A percentile compares a stretch with the other conserved stretches of the same genome.
Evolutionary conservation across 2,329 filamentous ascomycete species (phyloP).

Genomic region (Hymenoscyphus fructigenus): DNA sequence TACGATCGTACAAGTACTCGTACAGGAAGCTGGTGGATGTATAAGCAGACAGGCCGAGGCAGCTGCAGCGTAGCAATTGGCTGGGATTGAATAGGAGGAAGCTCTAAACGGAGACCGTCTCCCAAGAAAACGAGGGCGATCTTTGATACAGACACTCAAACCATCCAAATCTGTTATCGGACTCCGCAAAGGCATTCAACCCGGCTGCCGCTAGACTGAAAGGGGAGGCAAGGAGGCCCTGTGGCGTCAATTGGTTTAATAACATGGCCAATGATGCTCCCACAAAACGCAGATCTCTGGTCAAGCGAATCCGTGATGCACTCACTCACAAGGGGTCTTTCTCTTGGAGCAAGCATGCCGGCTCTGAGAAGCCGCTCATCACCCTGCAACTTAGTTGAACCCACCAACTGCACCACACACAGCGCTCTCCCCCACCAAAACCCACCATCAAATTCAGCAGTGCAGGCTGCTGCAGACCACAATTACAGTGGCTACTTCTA

Average conservation of each 20-base stretch:
- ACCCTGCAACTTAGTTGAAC: no score
- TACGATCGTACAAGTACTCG: no score
- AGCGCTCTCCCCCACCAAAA: neutral
- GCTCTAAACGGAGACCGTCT: neutral
- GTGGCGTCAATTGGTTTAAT: no score
- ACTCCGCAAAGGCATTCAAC: neutral
- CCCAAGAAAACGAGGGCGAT: neutral
- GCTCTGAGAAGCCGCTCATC: neutral
- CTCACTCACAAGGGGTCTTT: neutral
- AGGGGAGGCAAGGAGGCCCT: no score
- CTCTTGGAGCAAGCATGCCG: neutral
- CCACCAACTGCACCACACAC: no score
- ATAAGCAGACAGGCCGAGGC: neutral
- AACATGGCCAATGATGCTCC: no score
- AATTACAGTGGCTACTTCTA: no score
- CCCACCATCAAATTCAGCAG: neutral
- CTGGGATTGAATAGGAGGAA: no score
- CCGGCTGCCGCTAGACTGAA: neutral
- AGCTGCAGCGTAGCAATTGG: neutral
- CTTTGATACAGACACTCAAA: neutral
- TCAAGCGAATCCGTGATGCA: no score
- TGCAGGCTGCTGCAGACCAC: no score
- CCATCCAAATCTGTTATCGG: neutral
- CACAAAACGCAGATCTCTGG: no score
- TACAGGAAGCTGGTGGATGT: neutral